Conservation (phyloP, 148 eudicot genomes). For the Polygonum aviculare region DNA sequence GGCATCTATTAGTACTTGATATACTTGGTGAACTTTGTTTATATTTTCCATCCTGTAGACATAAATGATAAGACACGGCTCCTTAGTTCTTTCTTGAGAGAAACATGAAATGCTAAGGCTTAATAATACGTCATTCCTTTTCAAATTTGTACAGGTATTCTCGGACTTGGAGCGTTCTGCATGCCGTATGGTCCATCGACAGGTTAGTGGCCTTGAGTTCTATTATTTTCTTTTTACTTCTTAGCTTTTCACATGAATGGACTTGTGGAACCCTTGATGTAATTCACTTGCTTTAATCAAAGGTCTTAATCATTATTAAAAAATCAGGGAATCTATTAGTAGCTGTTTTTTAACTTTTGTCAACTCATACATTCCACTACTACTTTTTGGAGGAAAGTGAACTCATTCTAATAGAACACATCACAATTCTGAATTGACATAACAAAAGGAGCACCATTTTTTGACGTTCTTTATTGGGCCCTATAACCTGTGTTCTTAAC, state of each 20-base stretch:
- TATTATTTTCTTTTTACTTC: background rate
- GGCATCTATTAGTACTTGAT: background rate
- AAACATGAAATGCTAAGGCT: background rate
- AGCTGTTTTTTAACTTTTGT: background rate
- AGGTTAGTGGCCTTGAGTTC: slow-evolving; percentile 39
- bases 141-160: slow-evolving; percentile 50
- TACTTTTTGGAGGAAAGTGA: background rate
- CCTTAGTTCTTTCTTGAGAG: background rate
- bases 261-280: background rate
- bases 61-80: background rate
- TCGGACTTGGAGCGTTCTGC: slow-evolving; percentile 99
- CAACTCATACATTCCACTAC: background rate
- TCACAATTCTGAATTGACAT: background rate
- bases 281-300: background rate
- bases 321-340: background rate
- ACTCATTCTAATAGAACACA: background rate
- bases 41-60: background rate
- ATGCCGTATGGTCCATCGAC: slow-evolving; percentile 95
- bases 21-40: background rate
- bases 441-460: background rate
- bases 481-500: background rate
- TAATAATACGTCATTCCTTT: background rate
- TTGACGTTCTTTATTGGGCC: background rate
- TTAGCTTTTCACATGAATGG: background rate
- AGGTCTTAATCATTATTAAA: background rate